A percentile compares a stretch with the other conserved stretches of the same genome.
Conservation (phyloP, 2,329 filamentous ascomycete species). For the Fusarium praegraminearum region DNA sequence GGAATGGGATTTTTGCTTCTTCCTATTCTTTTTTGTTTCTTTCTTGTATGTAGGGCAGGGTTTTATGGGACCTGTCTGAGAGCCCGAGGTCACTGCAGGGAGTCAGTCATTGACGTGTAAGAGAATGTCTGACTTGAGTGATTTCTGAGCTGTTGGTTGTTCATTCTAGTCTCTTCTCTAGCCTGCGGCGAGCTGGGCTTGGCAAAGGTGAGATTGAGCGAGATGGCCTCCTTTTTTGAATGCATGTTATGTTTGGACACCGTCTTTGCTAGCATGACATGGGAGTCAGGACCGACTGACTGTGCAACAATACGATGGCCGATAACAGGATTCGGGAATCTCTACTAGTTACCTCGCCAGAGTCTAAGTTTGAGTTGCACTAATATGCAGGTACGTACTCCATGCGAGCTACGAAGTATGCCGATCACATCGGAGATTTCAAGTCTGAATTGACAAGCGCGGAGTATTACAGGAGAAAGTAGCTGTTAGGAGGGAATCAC, state of each 20-base stretch:
- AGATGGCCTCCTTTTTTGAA: neutral
- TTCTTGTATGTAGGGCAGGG: conserved; percentile 1
- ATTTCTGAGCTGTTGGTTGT: conserved; percentile 2
- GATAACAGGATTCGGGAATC: conserved; percentile 13
- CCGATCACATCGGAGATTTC: conserved; percentile 37
- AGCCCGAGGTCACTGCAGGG: conserved; percentile 10
- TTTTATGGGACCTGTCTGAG: conserved; percentile 8
- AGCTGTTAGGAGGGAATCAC: neutral
- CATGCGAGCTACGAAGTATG: conserved; percentile 4
- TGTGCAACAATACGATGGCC: conserved; percentile 18
- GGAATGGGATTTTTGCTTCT: neutral
- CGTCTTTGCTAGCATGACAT: neutral
- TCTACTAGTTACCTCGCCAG: neutral
- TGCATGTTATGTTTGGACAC: neutral
- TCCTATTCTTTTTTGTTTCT: conserved; percentile 5
- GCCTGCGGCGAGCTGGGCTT: neutral
- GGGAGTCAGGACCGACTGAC: neutral
- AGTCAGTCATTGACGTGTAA: conserved; percentile 10
- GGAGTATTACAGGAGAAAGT: conserved; percentile 4
- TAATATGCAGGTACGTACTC: conserved; percentile 2
- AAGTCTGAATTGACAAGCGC: conserved; percentile 1
- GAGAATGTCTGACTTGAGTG: conserved; percentile 13
- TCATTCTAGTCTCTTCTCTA: conserved; percentile 24
- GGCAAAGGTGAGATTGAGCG: neutral
- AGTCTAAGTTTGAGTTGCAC: conserved; percentile 29